Conservation (phyloP, 2,329 filamentous ascomycete species). For the Didymella glomerata region DNA sequence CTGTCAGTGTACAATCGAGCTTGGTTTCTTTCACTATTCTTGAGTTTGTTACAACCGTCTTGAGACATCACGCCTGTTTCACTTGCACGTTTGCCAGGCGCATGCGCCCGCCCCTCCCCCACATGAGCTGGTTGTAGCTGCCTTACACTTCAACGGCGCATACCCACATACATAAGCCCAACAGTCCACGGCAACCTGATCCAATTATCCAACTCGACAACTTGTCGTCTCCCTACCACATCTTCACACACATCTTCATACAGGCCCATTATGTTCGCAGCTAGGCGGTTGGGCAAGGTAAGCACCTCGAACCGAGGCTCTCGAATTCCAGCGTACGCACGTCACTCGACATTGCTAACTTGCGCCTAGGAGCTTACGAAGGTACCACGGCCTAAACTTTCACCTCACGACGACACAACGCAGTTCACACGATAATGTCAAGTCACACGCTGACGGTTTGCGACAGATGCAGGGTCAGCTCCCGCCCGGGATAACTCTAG, state of each 20-base stretch:
- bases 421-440: neutral
- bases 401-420: neutral
- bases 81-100: neutral
- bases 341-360: neutral
- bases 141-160: conserved; percentile 1
- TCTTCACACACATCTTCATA: neutral
- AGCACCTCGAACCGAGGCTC: conserved; percentile 4
- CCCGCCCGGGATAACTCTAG: conserved; percentile 76
- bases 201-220: neutral
- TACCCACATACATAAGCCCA: neutral
- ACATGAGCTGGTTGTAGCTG: conserved; percentile 10
- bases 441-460: conserved; percentile 2
- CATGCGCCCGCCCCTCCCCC: conserved; percentile 22
- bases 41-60: neutral
- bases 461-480: conserved; percentile 64
- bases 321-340: neutral
- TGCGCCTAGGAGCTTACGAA: conserved; percentile 30
- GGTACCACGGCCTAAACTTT: conserved; percentile 20
- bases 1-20: neutral
- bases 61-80: neutral
- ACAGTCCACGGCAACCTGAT: neutral
- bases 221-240: neutral
- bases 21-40: neutral
- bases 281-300: conserved; percentile 60
- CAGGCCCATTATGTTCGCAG: conserved; percentile 58